Percentiles rank a stretch among this genome's conserved stretches.
Conservation (phyloP, 2,329 filamentous ascomycete genomes). For the Pseudogymnoascus sp. region DNA sequence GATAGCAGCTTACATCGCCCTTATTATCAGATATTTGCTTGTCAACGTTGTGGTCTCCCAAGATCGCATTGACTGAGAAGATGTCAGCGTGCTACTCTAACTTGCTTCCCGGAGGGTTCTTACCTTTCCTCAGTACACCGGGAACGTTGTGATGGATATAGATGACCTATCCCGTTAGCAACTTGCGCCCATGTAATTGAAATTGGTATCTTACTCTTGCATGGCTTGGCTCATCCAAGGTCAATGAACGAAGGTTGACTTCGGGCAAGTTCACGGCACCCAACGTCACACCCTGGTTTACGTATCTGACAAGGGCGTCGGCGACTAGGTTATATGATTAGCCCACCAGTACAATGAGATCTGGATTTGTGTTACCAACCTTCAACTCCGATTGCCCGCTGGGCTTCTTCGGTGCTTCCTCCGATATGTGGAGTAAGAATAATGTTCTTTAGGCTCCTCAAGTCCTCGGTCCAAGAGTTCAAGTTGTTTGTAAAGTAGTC, state of each 20-base stretch:
- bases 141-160: conserved; percentile 97
- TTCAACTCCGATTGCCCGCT: conserved; percentile 91
- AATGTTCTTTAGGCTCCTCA: conserved; percentile 79
- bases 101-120: conserved; percentile 18
- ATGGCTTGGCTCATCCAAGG: conserved; percentile 79
- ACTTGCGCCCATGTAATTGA: conserved; percentile 7
- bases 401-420: conserved; percentile 94
- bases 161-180: conserved; percentile 51
- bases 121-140: conserved; percentile 80
- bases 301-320: conserved; percentile 82
- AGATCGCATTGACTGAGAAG: conserved; percentile 73
- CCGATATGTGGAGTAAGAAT: conserved; percentile 96
- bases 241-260: conserved; percentile 80
- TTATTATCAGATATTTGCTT: conserved; percentile 97
- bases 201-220: conserved; percentile 52
- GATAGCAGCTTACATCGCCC: conserved; percentile 60
- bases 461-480: conserved; percentile 77
- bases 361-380: conserved; percentile 32
- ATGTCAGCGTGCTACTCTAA: neutral
- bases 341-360: conserved; percentile 7
- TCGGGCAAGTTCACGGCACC: conserved; percentile 97
- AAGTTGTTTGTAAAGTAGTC: conserved; percentile 84
- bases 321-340: conserved; percentile 46
- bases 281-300: conserved; percentile 87
- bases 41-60: conserved; percentile 94